These are phyloP conservation scores for Lachnellula willkommii DNA, from an alignment of 2,329 filamentous ascomycete genomes.

Conservation along the genomic window DNA sequence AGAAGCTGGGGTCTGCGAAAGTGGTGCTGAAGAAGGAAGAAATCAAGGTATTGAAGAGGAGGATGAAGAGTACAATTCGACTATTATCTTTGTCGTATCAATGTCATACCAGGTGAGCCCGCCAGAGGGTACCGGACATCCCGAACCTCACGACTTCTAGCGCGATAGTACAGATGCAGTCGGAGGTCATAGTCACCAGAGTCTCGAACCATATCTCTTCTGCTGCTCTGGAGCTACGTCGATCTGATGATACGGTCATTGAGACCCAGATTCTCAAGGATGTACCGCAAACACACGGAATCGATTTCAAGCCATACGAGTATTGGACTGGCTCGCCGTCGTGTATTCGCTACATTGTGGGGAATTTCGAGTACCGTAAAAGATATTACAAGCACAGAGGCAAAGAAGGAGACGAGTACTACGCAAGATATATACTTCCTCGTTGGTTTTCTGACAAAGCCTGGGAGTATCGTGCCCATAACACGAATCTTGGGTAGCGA, in stretches of 20 bases:
- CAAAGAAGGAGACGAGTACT: background rate
- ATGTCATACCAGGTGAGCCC: slow-evolving; percentile 1
- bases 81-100: slow-evolving; percentile 8
- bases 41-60: slow-evolving; percentile 4
- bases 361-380: slow-evolving; percentile 2
- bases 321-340: too few species aligned
- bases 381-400: background rate
- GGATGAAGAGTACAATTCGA: slow-evolving; percentile 1
- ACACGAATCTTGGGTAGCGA: background rate
- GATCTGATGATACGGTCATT: background rate
- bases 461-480: background rate
- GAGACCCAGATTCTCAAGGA: slow-evolving; percentile 1
- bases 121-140: background rate
- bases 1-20: slow-evolving; percentile 5
- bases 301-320: too few species aligned
- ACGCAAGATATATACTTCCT: slow-evolving; percentile 6
- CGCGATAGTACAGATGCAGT: slow-evolving; percentile 11
- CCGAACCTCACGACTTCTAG: background rate
- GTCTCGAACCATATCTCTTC: background rate
- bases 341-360: background rate
- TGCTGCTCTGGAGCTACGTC: background rate
- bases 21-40: slow-evolving; percentile 5
- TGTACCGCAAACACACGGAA: background rate
- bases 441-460: background rate
- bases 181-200: slow-evolving; percentile 10